Evolutionary conservation across 1,284 basidiomycete genomes (phyloP).

Genomic region (Ceratobasidium sp.): DNA sequence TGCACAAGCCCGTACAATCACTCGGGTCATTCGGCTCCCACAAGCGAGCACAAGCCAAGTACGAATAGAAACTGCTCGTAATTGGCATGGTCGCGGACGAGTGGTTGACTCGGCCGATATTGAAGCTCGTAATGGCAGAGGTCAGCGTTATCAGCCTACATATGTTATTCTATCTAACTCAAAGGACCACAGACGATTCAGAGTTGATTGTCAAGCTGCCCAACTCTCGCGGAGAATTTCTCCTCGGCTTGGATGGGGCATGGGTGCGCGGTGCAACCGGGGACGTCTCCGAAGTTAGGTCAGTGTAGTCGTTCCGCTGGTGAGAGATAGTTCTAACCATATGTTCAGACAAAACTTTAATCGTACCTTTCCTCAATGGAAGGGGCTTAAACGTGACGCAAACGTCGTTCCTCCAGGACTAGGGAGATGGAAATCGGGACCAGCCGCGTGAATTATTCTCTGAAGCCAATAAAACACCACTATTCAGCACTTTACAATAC

Average conservation of each 20-base stretch:
- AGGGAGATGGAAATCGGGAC: slow-evolving; percentile 40
- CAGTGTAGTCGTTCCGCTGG: background rate
- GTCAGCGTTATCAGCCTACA: background rate
- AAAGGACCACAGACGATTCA: slow-evolving; percentile 6
- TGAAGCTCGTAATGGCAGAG: slow-evolving; percentile 36
- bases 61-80: slow-evolving; percentile 35
- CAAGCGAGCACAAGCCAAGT: background rate
- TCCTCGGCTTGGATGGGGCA: slow-evolving; percentile 40
- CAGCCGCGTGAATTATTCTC: slow-evolving; percentile 15
- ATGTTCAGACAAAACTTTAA: slow-evolving; percentile 39
- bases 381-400: slow-evolving; percentile 7
- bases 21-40: slow-evolving; percentile 24
- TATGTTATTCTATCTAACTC: background rate
- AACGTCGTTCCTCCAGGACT: slow-evolving; percentile 19
- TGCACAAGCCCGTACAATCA: slow-evolving; percentile 36
- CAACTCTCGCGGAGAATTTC: slow-evolving; percentile 32
- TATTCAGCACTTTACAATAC: too few species aligned
- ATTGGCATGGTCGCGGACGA: slow-evolving; percentile 28
- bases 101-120: slow-evolving; percentile 12
- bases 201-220: slow-evolving; percentile 34
- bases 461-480: background rate
- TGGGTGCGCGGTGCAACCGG: slow-evolving; percentile 18
- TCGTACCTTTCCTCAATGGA: slow-evolving; percentile 33
- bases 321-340: background rate
- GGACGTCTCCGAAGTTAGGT: slow-evolving; percentile 25